A percentile compares a stretch with the other conserved stretches of the same genome.
phyloP scores from a whole-genome alignment of 345 rosid species.

The Moricandia arvensis region DNA sequence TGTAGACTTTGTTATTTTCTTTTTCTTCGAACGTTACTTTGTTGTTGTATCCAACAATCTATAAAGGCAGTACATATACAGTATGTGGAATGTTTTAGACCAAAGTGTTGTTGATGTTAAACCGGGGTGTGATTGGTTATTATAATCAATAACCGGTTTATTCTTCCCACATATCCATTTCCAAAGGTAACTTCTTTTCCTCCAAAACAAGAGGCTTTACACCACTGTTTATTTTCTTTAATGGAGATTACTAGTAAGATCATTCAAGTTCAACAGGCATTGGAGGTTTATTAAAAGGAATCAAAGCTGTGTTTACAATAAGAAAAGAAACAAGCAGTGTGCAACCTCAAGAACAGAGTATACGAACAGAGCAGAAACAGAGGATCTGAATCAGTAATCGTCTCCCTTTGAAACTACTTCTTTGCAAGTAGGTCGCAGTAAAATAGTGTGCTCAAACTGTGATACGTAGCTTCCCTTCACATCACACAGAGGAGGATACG shows the following conservation, averaged over 20 bases:
- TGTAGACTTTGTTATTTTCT: background rate
- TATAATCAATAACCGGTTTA: background rate
- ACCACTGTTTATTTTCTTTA: background rate
- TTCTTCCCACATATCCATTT: background rate
- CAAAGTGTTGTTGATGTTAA: background rate
- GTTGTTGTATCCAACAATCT: background rate
- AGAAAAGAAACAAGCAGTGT: background rate
- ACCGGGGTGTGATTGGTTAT: background rate
- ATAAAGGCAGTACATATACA: background rate
- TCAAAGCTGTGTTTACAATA: background rate
- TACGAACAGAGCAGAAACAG: too few species aligned
- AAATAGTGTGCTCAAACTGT: constrained; percentile 88
- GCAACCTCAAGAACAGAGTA: constrained; percentile 21
- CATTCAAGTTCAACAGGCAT: constrained; percentile 3
- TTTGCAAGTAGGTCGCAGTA: constrained; percentile 95
- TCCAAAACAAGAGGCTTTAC: background rate
- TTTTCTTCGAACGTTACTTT: too few species aligned
- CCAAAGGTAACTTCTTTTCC: background rate
- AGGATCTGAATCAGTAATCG: constrained; percentile 52
- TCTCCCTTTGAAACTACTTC: constrained; percentile 91
- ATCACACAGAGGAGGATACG: constrained; percentile 87
- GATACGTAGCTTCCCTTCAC: constrained; percentile 88
- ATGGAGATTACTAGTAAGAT: background rate
- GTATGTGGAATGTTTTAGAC: background rate
- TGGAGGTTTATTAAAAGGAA: background rate